Evolutionary conservation across 1,284 basidiomycete species (phyloP), one percentile per base, ranked within the genome.

Genomic region (Sporisorium graminicola): DNA sequence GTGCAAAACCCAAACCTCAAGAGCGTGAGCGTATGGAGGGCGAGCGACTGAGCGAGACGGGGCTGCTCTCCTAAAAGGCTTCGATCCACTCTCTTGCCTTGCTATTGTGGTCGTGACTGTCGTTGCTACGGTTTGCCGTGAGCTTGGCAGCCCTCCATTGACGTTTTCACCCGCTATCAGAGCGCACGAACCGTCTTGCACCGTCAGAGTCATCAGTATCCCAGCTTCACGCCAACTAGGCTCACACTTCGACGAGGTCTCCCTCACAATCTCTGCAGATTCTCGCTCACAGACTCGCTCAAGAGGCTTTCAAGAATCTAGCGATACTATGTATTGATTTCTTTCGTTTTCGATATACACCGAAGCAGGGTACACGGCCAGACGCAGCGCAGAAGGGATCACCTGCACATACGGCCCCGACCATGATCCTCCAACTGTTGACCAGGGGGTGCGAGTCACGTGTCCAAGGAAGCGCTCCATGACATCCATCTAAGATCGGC

Each of bases 271-370:
- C 20, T 44, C 43, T 2, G n/a, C 43, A 22, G 43, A 5, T 44
- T 14, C 44, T 46, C 44, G 14, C 22, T 46, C 24, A 20, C 44
- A 47, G 13, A 29, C 14, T 6, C 46, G 12, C 46, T 40, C 35
- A 14, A 24, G n/a, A 9, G 13, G 12, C 40, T 40, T 46, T 24
- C 20, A 44, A 4, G 50, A 46, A 20, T 70, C 67, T 70, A 65
- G 67, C 67, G 67, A 70, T 64, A 70, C 67, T 70, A 55, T 70
- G 67, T 70, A 69, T 63, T 63, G 62, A 70, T 70, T 70, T 69
- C 61, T 64, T 69, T 70, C 67, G 67, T 56, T 64, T 70, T 60
- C 57, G 62, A 70, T 64, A 47, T 60, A 35, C 58, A 70, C 57
- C 60, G 57, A 31, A 26, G 40, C 3, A 43, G 35, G 42, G 33